These are phyloP conservation scores for Sporothrix protearum DNA, from an alignment of 2,329 filamentous ascomycete species.

Conservation along the genomic window DNA sequence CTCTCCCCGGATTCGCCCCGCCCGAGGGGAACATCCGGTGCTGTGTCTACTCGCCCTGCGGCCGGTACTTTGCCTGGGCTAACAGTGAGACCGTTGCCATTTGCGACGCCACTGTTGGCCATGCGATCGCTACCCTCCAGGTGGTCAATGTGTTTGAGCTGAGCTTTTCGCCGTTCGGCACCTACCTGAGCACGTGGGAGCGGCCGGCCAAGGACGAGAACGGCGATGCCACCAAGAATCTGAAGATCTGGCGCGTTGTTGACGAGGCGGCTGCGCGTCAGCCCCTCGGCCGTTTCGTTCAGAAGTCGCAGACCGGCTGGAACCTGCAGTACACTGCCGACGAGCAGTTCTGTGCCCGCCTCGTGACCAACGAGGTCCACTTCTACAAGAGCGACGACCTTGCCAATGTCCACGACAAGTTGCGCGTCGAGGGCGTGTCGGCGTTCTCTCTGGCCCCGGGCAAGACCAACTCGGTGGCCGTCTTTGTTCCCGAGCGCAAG, in stretches of 20 bases:
- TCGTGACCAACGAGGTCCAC: constrained; percentile 95
- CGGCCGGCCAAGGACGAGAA: constrained; percentile 87
- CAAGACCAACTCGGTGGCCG: constrained; percentile 84
- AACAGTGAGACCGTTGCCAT: constrained; percentile 82
- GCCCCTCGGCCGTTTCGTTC: constrained; percentile 84
- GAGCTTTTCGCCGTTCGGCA: constrained; percentile 87
- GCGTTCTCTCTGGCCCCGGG: constrained; percentile 90
- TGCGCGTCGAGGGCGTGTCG: constrained; percentile 83
- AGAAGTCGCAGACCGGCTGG: constrained; percentile 94
- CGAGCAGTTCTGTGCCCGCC: constrained; percentile 87
- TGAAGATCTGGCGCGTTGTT: constrained; percentile 90
- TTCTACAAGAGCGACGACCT: constrained; percentile 90
- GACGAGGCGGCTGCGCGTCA: constrained; percentile 67
- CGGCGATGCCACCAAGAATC: constrained; percentile 89
- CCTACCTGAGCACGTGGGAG: constrained; percentile 96
- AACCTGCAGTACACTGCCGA: constrained; percentile 95
- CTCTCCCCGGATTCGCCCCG: constrained; percentile 76
- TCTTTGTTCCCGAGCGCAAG: constrained; percentile 95
- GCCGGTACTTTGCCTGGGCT: constrained; percentile 94
- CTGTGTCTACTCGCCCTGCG: constrained; percentile 92
- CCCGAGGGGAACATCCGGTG: constrained; percentile 93
- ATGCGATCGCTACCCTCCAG: constrained; percentile 69
- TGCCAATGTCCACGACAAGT: constrained; percentile 87
- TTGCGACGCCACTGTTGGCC: constrained; percentile 73
- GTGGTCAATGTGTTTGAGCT: constrained; percentile 88